phyloP scores from a whole-genome alignment of 441 rosid species.

The Jatropha multifida region DNA sequence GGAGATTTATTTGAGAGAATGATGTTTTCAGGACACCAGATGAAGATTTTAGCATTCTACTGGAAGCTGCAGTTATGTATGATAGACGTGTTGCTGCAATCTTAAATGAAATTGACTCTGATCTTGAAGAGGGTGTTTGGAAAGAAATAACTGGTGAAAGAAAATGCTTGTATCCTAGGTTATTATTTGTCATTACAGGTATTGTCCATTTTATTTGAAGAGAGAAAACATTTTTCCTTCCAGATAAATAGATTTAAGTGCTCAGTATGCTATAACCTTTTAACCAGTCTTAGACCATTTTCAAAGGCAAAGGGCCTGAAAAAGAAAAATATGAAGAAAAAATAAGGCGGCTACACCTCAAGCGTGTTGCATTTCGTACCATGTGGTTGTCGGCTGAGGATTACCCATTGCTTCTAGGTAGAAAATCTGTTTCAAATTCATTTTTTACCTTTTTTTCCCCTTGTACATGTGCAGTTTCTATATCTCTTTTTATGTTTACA shows the following conservation, averaged over 20 bases:
- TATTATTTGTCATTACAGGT: conserved; percentile 93
- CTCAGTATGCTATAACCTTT: conserved; percentile 1
- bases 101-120: conserved; percentile 59
- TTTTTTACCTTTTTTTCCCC: not conserved
- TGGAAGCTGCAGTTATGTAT: conserved; percentile 97
- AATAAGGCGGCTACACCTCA: conserved; percentile 73
- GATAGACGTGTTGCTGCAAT: conserved; percentile 93
- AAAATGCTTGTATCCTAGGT: conserved; percentile 60
- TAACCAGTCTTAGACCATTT: conserved; percentile 17
- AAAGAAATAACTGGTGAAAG: conserved; percentile 50
- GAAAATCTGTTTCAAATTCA: not conserved
- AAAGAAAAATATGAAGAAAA: conserved; percentile 87
- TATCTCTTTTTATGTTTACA: conserved; percentile 25
- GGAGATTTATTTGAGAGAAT: conserved; percentile 9
- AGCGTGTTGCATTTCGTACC: conserved; percentile 92
- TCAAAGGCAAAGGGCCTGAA: conserved; percentile 92
- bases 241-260: not conserved
- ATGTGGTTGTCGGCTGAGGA: conserved; percentile 98
- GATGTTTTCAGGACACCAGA: conserved; percentile 82
- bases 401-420: conserved; percentile 91
- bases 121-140: conserved; percentile 43
- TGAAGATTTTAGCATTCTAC: conserved; percentile 92
- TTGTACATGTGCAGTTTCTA: conserved; percentile 7
- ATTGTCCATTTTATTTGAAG: conserved; percentile 23
- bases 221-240: not conserved